phyloP scores from a whole-genome alignment of 257 asterid species.

The Mitragyna speciosa region DNA sequence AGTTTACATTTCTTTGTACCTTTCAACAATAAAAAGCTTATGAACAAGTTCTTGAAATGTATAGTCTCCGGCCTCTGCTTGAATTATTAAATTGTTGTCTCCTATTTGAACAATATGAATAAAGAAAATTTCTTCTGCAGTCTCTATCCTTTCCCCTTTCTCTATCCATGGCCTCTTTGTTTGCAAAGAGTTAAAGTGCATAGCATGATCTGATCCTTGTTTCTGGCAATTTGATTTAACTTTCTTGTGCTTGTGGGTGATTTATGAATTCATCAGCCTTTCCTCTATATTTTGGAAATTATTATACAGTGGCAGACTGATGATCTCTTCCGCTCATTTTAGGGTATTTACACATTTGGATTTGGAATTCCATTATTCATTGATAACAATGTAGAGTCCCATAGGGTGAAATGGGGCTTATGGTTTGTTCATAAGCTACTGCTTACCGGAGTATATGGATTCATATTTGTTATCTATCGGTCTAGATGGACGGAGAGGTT shows the following conservation, averaged over 20 bases:
- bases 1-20: background rate
- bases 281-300: background rate
- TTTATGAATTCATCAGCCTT: background rate
- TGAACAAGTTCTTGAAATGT: no score
- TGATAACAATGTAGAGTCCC: slow-evolving; percentile 17
- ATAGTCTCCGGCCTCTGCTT: no score
- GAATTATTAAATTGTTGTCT: background rate
- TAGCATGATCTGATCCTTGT: background rate
- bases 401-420: slow-evolving; percentile 39
- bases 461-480: slow-evolving; percentile 37
- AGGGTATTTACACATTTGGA: slow-evolving; percentile 44
- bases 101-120: background rate
- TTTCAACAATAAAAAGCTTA: background rate
- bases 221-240: background rate
- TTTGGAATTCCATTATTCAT: slow-evolving; percentile 37
- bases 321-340: slow-evolving; percentile 3
- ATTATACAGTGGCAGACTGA: background rate
- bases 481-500: slow-evolving; percentile 45
- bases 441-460: slow-evolving; percentile 45
- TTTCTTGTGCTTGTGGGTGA: background rate
- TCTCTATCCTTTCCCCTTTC: background rate
- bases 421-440: slow-evolving; percentile 46
- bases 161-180: background rate
- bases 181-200: background rate
- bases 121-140: background rate